Evolutionary conservation across 1,284 basidiomycete genomes (phyloP), one percentile per base, ranked within the genome.

Genomic region (Meira nashicola): DNA sequence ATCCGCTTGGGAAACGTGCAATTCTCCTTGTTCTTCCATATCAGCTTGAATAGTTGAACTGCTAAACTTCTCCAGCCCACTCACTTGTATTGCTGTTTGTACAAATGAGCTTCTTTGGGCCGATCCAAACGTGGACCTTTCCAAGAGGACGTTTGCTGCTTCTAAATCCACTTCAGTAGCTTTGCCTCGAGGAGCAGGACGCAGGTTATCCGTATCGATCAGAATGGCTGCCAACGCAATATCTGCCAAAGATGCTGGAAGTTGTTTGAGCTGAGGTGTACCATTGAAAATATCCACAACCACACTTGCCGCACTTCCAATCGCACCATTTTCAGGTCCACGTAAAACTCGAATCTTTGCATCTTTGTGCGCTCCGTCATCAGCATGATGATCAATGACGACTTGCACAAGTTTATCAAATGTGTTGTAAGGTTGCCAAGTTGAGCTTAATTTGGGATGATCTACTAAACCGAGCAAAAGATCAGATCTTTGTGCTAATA

Each of bases 331-430:
- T 38, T 65, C 59, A 1, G 74, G 66, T 37, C 70, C 54, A 46
- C 64, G 59, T 58, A 77, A 54, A 39, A 73, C 63, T 10, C 74
- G 57, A 55, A 75, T 43, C 19, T 58, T 48, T 15, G 72, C 83
- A 39, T 70, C 58, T 5, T 74, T 74, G 76, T 94, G 85, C 2
- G 83, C 80, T 0, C 83, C 83, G 67, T 93, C 92, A 79, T 97
- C 92, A 44, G 84, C 86, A 78, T 98, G 93, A 76, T 98, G 94
- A 78, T 98, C 94, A n/a, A 98, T 80, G 54, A 97, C 82, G 1
- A 49, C 43, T 7, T 28, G 9, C 7, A 56, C 55, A 2, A 14
- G 19, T 19, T 48, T 19, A 9, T 11, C 10, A 37, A 48, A 37
- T 41, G 48, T 25, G 9, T 17, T 23, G 17, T 37, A 39, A 52